Evolutionary conservation across 129 eudicot genomes (phyloP).

Genomic region (Helichrysum umbraculigerum): DNA sequence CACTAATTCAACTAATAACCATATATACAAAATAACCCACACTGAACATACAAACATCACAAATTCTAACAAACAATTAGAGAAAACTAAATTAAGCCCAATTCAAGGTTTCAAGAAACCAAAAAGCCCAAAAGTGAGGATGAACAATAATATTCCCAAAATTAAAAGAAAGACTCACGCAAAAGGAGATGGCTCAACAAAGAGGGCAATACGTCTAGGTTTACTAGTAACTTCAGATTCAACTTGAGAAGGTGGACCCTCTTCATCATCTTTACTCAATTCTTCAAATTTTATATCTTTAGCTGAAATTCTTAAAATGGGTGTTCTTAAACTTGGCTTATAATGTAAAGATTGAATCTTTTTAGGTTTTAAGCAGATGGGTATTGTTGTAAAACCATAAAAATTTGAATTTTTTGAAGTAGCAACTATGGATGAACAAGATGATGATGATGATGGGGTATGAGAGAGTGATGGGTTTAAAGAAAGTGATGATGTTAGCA

Average conservation of each 20-base stretch:
- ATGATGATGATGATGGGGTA: constrained; percentile 27
- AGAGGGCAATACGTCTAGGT: constrained; percentile 93
- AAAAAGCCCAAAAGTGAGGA: constrained; percentile 4
- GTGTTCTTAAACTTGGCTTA: constrained; percentile 18
- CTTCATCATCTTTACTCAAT: constrained; percentile 52
- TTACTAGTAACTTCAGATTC: constrained; percentile 51
- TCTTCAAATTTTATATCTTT: constrained; percentile 44
- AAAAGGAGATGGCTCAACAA: constrained; percentile 99
- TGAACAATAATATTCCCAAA: not conserved
- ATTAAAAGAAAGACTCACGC: constrained; percentile 57
- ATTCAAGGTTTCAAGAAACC: constrained; percentile 10
- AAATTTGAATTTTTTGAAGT: constrained; percentile 32
- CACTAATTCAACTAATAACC: not conserved
- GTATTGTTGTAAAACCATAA: constrained; percentile 33
- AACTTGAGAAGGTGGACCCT: constrained; percentile 50
- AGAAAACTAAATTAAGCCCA: not conserved
- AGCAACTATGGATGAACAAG: constrained; percentile 21
- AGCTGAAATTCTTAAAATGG: constrained; percentile 26
- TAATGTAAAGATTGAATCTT: constrained; percentile 29
- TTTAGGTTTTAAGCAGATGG: constrained; percentile 29
- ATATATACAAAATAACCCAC: not conserved
- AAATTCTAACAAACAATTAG: not conserved
- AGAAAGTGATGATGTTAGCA: constrained; percentile 54
- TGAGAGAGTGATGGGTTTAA: constrained; percentile 49
- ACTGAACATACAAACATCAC: not conserved